Evolutionary conservation across 2,329 filamentous ascomycete species (phyloP), one percentile per base, ranked within the genome.

Genomic region (Pochonia chlamydosporia): DNA sequence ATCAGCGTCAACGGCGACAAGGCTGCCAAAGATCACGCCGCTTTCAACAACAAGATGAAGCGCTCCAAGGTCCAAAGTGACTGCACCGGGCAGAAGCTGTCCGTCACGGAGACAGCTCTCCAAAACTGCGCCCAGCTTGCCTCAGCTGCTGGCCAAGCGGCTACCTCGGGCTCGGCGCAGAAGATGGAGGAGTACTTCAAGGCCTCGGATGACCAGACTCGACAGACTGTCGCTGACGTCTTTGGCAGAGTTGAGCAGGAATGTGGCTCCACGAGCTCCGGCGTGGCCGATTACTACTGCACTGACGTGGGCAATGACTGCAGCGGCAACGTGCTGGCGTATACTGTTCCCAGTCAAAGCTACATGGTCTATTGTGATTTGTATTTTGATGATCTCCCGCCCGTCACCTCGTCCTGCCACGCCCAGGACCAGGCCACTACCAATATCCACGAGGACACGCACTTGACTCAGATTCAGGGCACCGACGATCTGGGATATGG

Each of bases 141-240:
- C 2, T 66, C 64, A 3, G 62, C 67, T 3, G 81, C 82, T n/a
- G n/a, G n/a, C 9, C 71, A 76, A 1, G 59, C 63, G 1, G 76
- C 75, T 2, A 77, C 79, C 0, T 60, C 68, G 1, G 76, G 70
- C 1, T 77, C 75, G 23, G 69, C 71, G 3, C 62, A 66, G 54
- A 79, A 73, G 57, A 64, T 84, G 55, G 63, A 62, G 30, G 78
- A 82, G 58, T 85, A 82, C 70, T 87, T 85, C 74, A 84, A 82
- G 66, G 75, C 74, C 1, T 76, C 74, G 24, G 63, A 54, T 11
- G 52, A 62, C 14, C 50, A 63, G 3, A 69, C 69, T 9, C 73
- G 74, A 35, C 68, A 60, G 43, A 70, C 66, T 1, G 79, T 85
- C 6, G 69, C 76, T 2, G 68, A 68, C 23, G 72, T 84, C 45